These are phyloP conservation scores for Fusarium metavorans DNA, from an alignment of 2,329 filamentous ascomycete genomes.

Conservation along the genomic window DNA sequence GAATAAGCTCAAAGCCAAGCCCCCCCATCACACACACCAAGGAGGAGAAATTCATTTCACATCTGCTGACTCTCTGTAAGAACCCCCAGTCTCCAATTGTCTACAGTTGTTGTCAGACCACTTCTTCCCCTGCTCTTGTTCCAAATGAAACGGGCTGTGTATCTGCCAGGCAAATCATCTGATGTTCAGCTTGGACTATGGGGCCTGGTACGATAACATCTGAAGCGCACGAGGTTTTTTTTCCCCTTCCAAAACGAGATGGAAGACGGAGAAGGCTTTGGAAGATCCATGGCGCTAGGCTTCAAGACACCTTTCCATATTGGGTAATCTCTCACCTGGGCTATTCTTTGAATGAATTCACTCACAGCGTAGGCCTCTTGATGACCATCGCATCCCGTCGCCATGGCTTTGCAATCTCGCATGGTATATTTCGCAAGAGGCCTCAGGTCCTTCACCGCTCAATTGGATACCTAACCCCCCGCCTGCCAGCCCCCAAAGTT, in stretches of 20 bases:
- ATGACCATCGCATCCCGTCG: background rate
- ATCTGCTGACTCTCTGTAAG: constrained; percentile 8
- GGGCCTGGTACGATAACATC: constrained; percentile 17
- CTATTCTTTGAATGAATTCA: background rate
- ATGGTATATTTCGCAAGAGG: background rate
- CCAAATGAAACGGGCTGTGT: constrained; percentile 3
- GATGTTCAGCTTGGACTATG: background rate
- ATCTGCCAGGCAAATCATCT: constrained; percentile 1
- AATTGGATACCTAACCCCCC: background rate
- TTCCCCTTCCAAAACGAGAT: background rate
- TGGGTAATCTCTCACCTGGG: constrained; percentile 39
- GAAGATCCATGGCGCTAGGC: constrained; percentile 20
- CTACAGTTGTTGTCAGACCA: constrained; percentile 13
- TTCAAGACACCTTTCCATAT: constrained; percentile 29
- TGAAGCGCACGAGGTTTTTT: constrained; percentile 1
- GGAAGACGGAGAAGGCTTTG: background rate
- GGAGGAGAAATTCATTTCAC: constrained; percentile 6
- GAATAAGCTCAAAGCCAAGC: constrained; percentile 4
- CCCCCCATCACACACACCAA: background rate
- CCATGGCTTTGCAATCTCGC: constrained; percentile 1
- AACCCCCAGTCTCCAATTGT: constrained; percentile 9
- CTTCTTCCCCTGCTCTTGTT: background rate
- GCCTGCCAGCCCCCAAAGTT: background rate
- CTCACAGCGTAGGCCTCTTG: background rate
- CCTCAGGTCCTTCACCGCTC: background rate